Conservation (phyloP, 2,329 filamentous ascomycete genomes). For the Talaromyces sp. region DNA sequence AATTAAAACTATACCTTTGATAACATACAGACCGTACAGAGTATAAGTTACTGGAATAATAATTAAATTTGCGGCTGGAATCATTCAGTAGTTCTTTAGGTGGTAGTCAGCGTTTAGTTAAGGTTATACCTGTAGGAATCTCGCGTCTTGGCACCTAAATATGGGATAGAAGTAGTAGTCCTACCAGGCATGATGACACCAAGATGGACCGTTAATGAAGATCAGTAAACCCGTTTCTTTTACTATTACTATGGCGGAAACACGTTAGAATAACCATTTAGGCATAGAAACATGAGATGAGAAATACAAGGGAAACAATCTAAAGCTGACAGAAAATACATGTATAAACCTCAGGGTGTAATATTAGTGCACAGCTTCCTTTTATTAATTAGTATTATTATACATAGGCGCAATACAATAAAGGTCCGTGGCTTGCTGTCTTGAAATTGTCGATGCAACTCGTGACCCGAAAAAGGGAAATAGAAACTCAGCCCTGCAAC, state of each 20-base stretch:
- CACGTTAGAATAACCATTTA: neutral
- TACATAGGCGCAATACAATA: neutral
- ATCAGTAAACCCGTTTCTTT: neutral
- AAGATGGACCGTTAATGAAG: no score
- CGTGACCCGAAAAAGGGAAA: neutral
- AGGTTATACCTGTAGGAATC: neutral
- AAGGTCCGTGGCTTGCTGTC: neutral
- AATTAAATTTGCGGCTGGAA: neutral
- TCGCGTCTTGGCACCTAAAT: neutral
- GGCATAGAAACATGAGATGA: neutral
- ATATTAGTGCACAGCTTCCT: neutral
- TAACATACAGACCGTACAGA: no score
- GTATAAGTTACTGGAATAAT: no score
- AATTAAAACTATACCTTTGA: neutral
- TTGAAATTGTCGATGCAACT: neutral
- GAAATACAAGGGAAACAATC: neutral
- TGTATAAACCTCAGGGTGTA: neutral
- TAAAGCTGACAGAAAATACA: neutral
- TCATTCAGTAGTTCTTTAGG: neutral
- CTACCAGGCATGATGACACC: no score
- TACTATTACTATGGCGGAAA: neutral
- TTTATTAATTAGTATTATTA: neutral
- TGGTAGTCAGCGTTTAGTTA: neutral
- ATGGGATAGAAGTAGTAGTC: no score
- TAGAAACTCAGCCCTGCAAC: constrained; percentile 37